Evolutionary conservation across 2,329 filamentous ascomycete species (phyloP), one percentile per base, ranked within the genome.

Genomic region (Chaetomium strumarium): DNA sequence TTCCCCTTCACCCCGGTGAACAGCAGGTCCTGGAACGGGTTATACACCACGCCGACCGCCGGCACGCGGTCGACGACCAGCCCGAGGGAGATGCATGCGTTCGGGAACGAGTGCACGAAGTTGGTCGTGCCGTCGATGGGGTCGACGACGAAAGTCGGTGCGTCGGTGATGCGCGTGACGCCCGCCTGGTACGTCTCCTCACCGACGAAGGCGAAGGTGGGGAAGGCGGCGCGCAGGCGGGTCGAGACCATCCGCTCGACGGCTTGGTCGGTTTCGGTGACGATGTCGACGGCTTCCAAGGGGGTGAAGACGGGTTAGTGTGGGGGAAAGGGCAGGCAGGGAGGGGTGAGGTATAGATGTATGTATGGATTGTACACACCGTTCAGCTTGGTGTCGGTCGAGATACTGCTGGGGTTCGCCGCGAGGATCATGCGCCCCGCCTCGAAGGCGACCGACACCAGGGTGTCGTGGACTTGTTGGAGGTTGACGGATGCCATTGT

Each of bases 121-220:
- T 91, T 91, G 46, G 85, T 89, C 7, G 82, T 90, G 64, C 86
- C 88, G 70, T 92, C 88, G 61, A 92, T 90, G 41, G 88, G 88
- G 66, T 92, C 88, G 59, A 88, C 84, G 64, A 91, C 79, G 70
- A 91, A 91, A 40, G 88, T 92, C 1, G 88, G 87, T 14, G 77
- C 77, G 30, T 75, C 67, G 0, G 81, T 85, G 43, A 92, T 73
- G 40, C 69, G 72, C 55, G 75, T 73, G 34, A 76, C 71, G 61
- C 86, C 86, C 1, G 85, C 79, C 57, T 82, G 75, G 72, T 89
- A 86, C 29, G 86, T 90, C 70, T 92, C 87, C 66, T 89, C 86
- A 65, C 86, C 86, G 67, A 90, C 81, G 68, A 89, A 88, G 58
- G 75, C 67, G 63, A 78, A 79, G 55, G 65, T 58, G 1, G 83